Conservation (phyloP, 192 early-diverging fungal species). For the Geranomyces variabilis region DNA sequence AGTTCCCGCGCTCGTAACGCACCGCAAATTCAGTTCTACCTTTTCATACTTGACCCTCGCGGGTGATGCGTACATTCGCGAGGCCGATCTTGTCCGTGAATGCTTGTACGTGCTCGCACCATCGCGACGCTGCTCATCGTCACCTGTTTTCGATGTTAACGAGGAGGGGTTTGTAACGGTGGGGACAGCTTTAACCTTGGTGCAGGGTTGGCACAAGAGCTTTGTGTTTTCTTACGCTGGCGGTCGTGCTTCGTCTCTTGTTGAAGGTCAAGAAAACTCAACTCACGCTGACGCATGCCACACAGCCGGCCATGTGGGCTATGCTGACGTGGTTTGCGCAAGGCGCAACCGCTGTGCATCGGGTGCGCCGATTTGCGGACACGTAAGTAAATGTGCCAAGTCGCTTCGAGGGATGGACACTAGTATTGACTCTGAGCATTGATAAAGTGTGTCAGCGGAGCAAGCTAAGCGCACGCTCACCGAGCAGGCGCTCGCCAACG, state of each 20-base stretch:
- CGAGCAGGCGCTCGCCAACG: not conserved
- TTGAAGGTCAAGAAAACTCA: not conserved
- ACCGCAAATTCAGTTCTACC: not conserved
- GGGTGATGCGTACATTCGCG: not conserved
- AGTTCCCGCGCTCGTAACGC: slow-evolving; percentile 11
- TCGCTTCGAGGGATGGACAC: not conserved
- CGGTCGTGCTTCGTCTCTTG: too few species aligned
- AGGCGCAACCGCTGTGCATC: not conserved
- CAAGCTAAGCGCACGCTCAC: not conserved
- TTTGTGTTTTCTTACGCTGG: too few species aligned
- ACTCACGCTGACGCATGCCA: slow-evolving; percentile 5
- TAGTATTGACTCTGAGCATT: too few species aligned
- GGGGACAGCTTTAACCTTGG: too few species aligned
- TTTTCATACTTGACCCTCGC: slow-evolving; percentile 7
- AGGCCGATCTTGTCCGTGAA: slow-evolving; percentile 25
- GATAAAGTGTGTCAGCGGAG: too few species aligned
- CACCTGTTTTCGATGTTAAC: not conserved
- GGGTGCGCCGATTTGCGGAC: not conserved
- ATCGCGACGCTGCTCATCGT: not conserved
- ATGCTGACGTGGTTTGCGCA: slow-evolving; percentile 21
- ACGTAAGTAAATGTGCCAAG: not conserved
- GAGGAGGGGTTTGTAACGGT: slow-evolving; percentile 11
- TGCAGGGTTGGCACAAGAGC: too few species aligned
- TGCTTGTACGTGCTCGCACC: slow-evolving; percentile 16
- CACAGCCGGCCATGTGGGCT: not conserved